Evolutionary conservation across 768 basidiomycete genomes (phyloP), one percentile per base, ranked within the genome.

Genomic region (Amanita brunnescens): DNA sequence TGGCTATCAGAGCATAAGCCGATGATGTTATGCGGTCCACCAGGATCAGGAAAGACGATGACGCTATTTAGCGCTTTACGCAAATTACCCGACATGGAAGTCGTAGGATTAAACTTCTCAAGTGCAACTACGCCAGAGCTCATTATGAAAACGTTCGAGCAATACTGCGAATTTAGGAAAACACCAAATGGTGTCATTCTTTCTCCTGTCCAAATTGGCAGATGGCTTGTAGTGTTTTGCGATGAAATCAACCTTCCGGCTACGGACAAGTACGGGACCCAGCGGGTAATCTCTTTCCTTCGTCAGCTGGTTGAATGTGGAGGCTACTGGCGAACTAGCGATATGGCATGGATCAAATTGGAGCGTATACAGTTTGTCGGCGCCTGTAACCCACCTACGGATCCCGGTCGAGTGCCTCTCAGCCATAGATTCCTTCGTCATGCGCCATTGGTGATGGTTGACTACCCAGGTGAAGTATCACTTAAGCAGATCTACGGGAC

Each of bases 21-120:
- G 16, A 78, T 99, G 49, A 89, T 99, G 81, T 79, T 99, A 21
- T 99, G 94, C 64, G 96, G 96, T 41, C 96, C 96, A 60, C 96
- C 96, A n/a, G 96, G 96, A 62, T 98, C 96, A 18, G 96, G 96
- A 20, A 99, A 99, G 72, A 99, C 96, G 6, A 99, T 99, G 96
- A 98, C 96, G 0, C 74, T 99, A 16, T 98, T 99, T 72, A 96
- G 92, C 59, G 96, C 96, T 8, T 78, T 99, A 26, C 84, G 96
- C 52, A 98, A 98, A 66, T 78, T 98, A 34, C 94, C 96, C 1
- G 92, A 98, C 67, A 93, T 99, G 86, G 96, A 99, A 62, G 92
- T 98, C 40, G 94, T 97, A 58, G 96, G 96, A 42, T 82, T 99
- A 59, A 99, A 99, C 70, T 99, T 99, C 69, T 99, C 96, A 29